These are phyloP conservation scores for Xylaria sp. DNA, from an alignment of 2,329 filamentous ascomycete species.

Conservation along the genomic window DNA sequence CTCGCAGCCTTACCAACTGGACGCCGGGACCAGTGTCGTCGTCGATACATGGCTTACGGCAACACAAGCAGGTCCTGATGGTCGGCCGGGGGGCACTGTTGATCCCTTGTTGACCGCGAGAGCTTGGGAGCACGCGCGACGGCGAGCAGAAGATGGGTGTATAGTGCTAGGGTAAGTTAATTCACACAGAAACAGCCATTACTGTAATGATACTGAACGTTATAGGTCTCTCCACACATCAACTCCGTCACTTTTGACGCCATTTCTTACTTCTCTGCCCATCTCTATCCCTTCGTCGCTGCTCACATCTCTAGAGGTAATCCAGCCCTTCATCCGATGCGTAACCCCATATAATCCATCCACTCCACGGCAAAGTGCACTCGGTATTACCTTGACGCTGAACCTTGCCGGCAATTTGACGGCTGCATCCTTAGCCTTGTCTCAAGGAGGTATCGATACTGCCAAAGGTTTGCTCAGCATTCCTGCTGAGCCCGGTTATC, in stretches of 20 bases:
- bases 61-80: slow-evolving; percentile 74
- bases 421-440: slow-evolving; percentile 79
- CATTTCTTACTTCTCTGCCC: slow-evolving; percentile 84
- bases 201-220: slow-evolving; percentile 34
- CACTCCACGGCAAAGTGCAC: slow-evolving; percentile 79
- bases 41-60: slow-evolving; percentile 97
- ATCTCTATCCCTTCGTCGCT: slow-evolving; percentile 79
- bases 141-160: slow-evolving; percentile 94
- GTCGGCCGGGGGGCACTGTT: slow-evolving; percentile 78
- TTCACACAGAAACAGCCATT: slow-evolving; percentile 19
- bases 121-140: slow-evolving; percentile 95
- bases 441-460: slow-evolving; percentile 89
- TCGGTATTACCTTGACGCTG: slow-evolving; percentile 84
- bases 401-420: slow-evolving; percentile 83
- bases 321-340: slow-evolving; percentile 87
- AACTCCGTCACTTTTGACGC: slow-evolving; percentile 82
- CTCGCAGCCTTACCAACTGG: slow-evolving; percentile 84
- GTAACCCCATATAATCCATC: slow-evolving; percentile 93
- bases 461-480: slow-evolving; percentile 82
- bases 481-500: slow-evolving; percentile 80
- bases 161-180: slow-evolving; percentile 87
- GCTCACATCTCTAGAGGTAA: slow-evolving; percentile 80
- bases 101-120: slow-evolving; percentile 81
- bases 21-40: slow-evolving; percentile 89
- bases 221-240: slow-evolving; percentile 86